These are phyloP conservation scores for Sporothrix protearum DNA, from an alignment of 2,329 filamentous ascomycete species.

Conservation along the genomic window DNA sequence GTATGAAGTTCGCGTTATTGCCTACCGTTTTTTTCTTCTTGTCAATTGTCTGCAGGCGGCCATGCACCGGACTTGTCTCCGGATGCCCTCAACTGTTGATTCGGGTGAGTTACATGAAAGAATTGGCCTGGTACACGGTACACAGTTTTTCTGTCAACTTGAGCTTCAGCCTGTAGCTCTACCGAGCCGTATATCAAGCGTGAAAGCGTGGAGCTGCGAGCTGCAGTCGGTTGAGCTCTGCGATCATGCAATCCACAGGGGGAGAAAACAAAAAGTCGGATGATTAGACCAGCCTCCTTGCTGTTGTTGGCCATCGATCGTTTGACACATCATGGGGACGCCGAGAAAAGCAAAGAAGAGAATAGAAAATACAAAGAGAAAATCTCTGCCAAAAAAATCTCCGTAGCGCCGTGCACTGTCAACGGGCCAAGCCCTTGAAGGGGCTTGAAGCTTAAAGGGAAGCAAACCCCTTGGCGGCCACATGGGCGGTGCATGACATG, in stretches of 20 bases:
- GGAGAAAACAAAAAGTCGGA: not conserved
- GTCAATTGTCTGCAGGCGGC: not conserved
- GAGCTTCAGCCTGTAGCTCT: not conserved
- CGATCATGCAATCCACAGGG: not conserved
- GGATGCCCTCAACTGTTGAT: not conserved
- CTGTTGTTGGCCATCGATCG: not conserved
- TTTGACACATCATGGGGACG: not conserved
- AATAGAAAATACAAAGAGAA: not conserved
- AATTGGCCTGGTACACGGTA: not conserved
- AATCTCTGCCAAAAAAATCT: not conserved
- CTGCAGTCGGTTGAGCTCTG: not conserved
- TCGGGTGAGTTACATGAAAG: not conserved
- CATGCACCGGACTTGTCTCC: slow-evolving; percentile 5
- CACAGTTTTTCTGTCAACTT: too few species aligned
- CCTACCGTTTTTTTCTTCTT: too few species aligned
- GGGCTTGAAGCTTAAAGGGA: too few species aligned
- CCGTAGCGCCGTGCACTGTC: not conserved
- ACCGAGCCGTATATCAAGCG: too few species aligned
- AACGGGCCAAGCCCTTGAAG: not conserved
- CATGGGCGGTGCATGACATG: not conserved
- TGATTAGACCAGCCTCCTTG: not conserved
- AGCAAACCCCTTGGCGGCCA: not conserved
- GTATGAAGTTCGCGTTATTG: not conserved
- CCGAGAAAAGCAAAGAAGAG: not conserved
- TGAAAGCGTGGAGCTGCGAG: not conserved